Conservation (phyloP, 2,329 filamentous ascomycete species). For the Sclerotinia sclerotiorum region DNA sequence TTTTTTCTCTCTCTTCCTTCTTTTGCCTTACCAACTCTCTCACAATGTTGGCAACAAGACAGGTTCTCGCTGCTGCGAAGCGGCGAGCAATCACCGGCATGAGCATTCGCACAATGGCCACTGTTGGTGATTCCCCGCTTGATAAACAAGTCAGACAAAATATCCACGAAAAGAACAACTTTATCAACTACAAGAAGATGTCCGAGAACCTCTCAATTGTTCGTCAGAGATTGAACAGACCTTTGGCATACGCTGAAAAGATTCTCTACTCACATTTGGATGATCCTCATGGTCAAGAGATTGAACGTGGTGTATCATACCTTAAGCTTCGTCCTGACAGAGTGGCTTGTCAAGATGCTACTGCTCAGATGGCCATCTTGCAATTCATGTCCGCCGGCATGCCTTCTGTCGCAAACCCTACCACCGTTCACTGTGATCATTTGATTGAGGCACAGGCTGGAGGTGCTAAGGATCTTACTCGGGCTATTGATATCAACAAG, state of each 20-base stretch:
- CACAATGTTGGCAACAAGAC: conserved; percentile 70
- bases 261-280: conserved; percentile 98
- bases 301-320: conserved; percentile 93
- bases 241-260: conserved; percentile 96
- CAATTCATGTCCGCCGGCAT: conserved; percentile 99
- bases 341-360: conserved; percentile 99
- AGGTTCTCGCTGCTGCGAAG: conserved; percentile 66
- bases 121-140: conserved; percentile 80
- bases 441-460: conserved; percentile 97
- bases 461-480: conserved; percentile 87
- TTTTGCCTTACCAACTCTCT: conserved; percentile 28
- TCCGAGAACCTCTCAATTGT: conserved; percentile 94
- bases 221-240: conserved; percentile 83
- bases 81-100: conserved; percentile 60
- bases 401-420: conserved; percentile 89
- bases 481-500: conserved; percentile 93
- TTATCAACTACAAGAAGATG: conserved; percentile 99
- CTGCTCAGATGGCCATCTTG: conserved; percentile 98
- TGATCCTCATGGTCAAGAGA: conserved; percentile 93
- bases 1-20: conserved; percentile 25
- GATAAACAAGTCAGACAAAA: conserved; percentile 97
- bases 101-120: conserved; percentile 73
- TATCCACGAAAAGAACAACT: conserved; percentile 93
- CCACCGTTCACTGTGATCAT: conserved; percentile 98
- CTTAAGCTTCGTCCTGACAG: conserved; percentile 95